Conservation (phyloP, 768 basidiomycete species). For the Kwoniella europaea region DNA sequence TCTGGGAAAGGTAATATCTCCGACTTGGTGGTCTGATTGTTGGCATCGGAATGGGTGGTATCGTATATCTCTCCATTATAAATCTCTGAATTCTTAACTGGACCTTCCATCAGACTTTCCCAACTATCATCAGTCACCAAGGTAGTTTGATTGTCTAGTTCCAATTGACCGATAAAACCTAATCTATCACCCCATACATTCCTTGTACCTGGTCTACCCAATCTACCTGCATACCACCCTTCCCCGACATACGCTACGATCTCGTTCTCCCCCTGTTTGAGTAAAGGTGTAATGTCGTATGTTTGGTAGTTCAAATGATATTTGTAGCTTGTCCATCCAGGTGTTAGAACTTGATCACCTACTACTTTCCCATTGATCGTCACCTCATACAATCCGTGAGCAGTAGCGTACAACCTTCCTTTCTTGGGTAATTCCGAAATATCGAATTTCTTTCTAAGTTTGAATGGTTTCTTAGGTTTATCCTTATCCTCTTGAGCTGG, state of each 20-base stretch:
- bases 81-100: constrained; percentile 34
- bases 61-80: constrained; percentile 50
- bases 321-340: constrained; percentile 52
- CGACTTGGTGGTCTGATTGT: constrained; percentile 2
- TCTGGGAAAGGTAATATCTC: constrained; percentile 26
- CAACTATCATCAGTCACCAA: constrained; percentile 31
- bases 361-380: constrained; percentile 47
- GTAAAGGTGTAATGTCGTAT: constrained; percentile 36
- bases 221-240: constrained; percentile 41
- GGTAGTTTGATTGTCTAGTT: constrained; percentile 29
- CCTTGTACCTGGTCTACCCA: constrained; percentile 24
- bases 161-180: constrained; percentile 42
- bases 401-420: constrained; percentile 48
- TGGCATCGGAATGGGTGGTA: constrained; percentile 13
- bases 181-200: constrained; percentile 40
- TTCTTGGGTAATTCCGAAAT: constrained; percentile 1
- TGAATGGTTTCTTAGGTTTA: constrained; percentile 38
- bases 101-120: constrained; percentile 18
- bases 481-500: constrained; percentile 5
- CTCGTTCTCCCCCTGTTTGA: constrained; percentile 38
- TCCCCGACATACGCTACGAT: constrained; percentile 39
- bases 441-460: constrained; percentile 33
- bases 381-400: constrained; percentile 47
- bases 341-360: constrained; percentile 46
- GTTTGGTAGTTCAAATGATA: constrained; percentile 49